A percentile compares a stretch with the other conserved stretches of the same genome.
Evolutionary conservation across 2,329 filamentous ascomycete species (phyloP).

Genomic region (Orbilia ellipsospora): DNA sequence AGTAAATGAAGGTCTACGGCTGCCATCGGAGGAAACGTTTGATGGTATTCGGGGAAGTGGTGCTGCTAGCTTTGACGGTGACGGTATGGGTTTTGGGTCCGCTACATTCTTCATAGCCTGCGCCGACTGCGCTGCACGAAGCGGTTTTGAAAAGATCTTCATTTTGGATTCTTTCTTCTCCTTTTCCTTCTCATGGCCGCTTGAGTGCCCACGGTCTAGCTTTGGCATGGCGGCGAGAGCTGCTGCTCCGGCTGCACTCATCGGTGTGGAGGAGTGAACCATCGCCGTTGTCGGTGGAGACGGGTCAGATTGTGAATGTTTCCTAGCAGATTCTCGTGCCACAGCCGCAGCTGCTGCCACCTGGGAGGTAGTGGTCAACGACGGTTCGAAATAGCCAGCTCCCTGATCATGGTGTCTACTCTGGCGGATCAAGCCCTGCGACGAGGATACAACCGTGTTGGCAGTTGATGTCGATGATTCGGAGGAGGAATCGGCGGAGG

Average conservation of each 20-base stretch:
- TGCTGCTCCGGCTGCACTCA: conserved; percentile 61
- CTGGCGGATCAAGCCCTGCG: conserved; percentile 37
- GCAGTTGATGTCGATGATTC: conserved; percentile 50
- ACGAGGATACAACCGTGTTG: conserved; percentile 44
- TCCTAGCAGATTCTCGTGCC: conserved; percentile 49
- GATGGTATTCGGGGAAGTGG: conserved; percentile 48
- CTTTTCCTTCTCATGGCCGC: conserved; percentile 65
- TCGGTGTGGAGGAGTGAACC: conserved; percentile 31
- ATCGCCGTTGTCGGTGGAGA: conserved; percentile 44
- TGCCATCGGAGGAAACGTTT: conserved; percentile 53
- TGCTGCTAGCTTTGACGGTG: conserved; percentile 43
- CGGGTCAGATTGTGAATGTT: conserved; percentile 52
- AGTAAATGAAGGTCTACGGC: conserved; percentile 64
- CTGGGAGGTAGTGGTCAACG: conserved; percentile 68
- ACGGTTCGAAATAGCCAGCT: conserved; percentile 74
- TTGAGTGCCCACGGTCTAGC: conserved; percentile 59
- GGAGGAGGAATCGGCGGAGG: conserved; percentile 52
- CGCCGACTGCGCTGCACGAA: conserved; percentile 43
- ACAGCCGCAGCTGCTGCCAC: conserved; percentile 61
- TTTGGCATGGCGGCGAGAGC: conserved; percentile 74
- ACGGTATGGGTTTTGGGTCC: conserved; percentile 54
- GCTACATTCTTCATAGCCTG: conserved; percentile 53
- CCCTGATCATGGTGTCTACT: conserved; percentile 50
- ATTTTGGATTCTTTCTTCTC: conserved; percentile 73
- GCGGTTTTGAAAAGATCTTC: conserved; percentile 75